Conservation (phyloP, 2,329 filamentous ascomycete species). For the Colletotrichum sp. region DNA sequence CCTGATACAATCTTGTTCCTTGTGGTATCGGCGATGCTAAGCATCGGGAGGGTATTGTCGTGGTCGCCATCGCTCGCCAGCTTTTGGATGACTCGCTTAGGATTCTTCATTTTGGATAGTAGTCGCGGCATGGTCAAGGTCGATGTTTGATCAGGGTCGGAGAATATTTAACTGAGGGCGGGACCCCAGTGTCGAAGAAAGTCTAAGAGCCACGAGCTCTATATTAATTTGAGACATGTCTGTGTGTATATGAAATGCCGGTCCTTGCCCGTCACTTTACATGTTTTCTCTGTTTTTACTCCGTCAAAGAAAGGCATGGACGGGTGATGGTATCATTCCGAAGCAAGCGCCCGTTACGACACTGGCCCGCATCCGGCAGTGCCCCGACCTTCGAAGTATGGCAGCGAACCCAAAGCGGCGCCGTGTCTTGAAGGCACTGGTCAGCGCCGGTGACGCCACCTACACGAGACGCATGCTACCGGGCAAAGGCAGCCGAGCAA, state of each 20-base stretch:
- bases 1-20: slow-evolving; percentile 46
- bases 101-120: background rate
- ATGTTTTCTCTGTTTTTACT: background rate
- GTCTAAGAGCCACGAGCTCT: too few species aligned
- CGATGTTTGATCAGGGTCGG: background rate
- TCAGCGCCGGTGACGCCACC: background rate
- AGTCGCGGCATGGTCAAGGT: background rate
- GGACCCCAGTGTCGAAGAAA: background rate
- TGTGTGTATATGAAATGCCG: background rate
- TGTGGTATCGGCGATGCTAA: slow-evolving; percentile 1
- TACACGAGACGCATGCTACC: background rate
- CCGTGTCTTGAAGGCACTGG: background rate
- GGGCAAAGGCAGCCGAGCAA: background rate
- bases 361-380: background rate
- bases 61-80: background rate
- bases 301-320: background rate
- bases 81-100: background rate
- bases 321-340: background rate
- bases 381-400: background rate
- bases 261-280: background rate
- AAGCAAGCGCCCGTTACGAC: background rate
- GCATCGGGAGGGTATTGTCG: slow-evolving; percentile 12
- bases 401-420: background rate
- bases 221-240: background rate
- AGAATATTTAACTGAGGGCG: background rate